Evolutionary conservation across 176 grass and related monocot genomes (phyloP).

Genomic region (Lolium rigidum): DNA sequence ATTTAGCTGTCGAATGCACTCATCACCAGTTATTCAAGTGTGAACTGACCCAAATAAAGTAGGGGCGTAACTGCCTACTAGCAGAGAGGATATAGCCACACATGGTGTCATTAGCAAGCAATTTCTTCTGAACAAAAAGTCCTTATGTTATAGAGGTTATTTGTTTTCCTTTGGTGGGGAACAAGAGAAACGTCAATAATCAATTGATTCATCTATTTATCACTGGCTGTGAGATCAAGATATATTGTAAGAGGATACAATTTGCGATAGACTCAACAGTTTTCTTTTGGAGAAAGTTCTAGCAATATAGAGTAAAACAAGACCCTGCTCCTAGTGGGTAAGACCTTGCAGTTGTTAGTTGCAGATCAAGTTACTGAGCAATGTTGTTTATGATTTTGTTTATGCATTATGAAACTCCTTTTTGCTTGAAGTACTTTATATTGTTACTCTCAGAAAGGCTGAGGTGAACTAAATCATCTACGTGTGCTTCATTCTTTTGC

Average conservation of each 20-base stretch:
- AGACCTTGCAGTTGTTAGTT: not conserved
- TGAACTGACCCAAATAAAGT: conserved; percentile 8
- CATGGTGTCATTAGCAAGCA: not conserved
- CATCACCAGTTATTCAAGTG: conserved; percentile 10
- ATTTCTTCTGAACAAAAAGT: conserved; percentile 8
- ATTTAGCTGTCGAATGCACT: conserved; percentile 32
- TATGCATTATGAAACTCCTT: not conserved
- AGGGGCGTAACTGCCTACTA: not conserved
- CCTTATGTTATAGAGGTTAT: not conserved
- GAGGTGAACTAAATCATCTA: not conserved
- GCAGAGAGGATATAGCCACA: not conserved
- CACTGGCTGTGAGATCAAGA: conserved; percentile 8
- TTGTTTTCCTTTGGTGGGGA: not conserved
- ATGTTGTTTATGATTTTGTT: conserved; percentile 3
- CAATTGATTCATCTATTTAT: not conserved
- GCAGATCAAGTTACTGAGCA: not conserved
- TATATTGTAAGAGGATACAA: not conserved
- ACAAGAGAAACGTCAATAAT: not conserved
- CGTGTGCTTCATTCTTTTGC: not conserved
- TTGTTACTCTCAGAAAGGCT: not conserved
- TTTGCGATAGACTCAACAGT: conserved; percentile 13
- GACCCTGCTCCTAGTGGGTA: conserved; percentile 4
- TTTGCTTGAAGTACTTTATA: not conserved
- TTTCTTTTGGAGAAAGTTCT: conserved; percentile 16
- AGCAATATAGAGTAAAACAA: conserved; percentile 8